Base-by-base conservation (phyloP, 345 rosid species). In the thale cress (Arabidopsis thaliana) region DNA sequence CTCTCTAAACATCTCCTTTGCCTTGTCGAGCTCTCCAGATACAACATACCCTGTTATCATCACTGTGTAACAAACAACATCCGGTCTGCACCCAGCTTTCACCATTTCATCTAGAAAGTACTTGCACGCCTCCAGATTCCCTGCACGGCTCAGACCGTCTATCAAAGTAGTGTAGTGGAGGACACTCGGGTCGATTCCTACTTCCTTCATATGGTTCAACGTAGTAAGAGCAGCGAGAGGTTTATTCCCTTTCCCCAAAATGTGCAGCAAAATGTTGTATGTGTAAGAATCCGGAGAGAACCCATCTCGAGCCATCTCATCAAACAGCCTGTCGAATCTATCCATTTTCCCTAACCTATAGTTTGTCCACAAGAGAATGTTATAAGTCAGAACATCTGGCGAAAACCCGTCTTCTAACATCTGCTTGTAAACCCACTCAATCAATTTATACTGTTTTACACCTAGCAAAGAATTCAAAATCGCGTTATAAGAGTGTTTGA, bases 81-180 rank as follows among this genome's bases (percentile, higher is more conserved):
- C 98, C 1, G 96, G 96, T 30, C 25, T 52, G 79, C 90, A 88
- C 37, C 96, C 90, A 8, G 49, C 74, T 76, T 75, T 88, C 49
- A 72, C 72, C 96, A 91, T 91, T 76, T 88, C 90, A 72, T 91
- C 86, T 1, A 89, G 83, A 76, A 91, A 89, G 63, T 88, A 83
- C 69, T 85, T 79, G 83, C 97, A 94, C 28, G 89, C 96, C 57
- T 86, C 93, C 49, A 91, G 70, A 82, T 91, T 90, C 77, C 97
- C 91, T 24, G 91, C 95, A 32, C 93, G 85, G 70, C 98, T 90
- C 65, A 94, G 64, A 64, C 96, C 98, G 69, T 94, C 98, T 42
- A 91, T 91, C 87, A 94, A 78, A 8, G 95, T 89, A n/a, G 97
- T 91, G 82, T 78, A 86, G 79, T 91, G 97, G 69, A 88, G 88